phyloP scores from a whole-genome alignment of 495 filamentous ascomycete genomes.

The Trichocladium uniseriatum region DNA sequence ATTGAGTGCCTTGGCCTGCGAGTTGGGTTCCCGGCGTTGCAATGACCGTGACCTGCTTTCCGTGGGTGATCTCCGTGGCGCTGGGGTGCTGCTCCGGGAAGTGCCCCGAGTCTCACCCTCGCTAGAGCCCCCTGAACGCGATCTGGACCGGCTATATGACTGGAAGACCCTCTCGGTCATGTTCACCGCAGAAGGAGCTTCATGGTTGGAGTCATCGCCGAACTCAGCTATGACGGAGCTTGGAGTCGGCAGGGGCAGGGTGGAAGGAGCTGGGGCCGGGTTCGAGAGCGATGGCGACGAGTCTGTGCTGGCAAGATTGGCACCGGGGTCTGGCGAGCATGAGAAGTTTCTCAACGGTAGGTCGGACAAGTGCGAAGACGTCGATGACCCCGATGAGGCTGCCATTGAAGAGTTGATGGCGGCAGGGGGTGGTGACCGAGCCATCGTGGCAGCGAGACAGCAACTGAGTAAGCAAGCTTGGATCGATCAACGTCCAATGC shows the following conservation, averaged over 20 bases:
- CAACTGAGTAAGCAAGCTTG: background rate
- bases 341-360: constrained; percentile 2
- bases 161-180: background rate
- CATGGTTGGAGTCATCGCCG: background rate
- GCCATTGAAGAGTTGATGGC: background rate
- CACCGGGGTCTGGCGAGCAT: background rate
- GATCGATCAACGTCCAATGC: too few species aligned
- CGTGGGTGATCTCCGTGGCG: background rate
- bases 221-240: constrained; percentile 12
- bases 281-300: background rate
- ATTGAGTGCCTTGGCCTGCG: background rate
- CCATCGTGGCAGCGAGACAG: background rate
- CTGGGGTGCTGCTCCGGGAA: background rate
- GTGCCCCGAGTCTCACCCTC: background rate
- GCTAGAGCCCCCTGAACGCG: background rate
- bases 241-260: background rate
- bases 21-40: background rate
- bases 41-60: background rate
- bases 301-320: background rate
- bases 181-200: background rate
- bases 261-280: background rate
- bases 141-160: background rate
- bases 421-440: background rate
- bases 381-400: background rate
- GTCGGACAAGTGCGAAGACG: background rate